phyloP scores from a whole-genome alignment of 306 rosid genomes.

The Lathyrus sativus region DNA sequence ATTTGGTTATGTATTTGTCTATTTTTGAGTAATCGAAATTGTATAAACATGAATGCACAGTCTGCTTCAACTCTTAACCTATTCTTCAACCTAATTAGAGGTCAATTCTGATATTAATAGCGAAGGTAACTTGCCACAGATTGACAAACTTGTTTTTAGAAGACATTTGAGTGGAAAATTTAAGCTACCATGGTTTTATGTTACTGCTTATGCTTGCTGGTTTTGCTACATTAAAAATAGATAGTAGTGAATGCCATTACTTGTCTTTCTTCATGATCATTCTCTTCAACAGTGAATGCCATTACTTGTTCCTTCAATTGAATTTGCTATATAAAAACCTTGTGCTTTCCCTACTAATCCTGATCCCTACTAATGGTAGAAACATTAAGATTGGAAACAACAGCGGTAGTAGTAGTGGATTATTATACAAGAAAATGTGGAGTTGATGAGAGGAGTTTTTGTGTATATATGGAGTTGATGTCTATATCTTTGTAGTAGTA shows the following conservation, averaged over 20 bases:
- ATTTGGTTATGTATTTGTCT: background rate
- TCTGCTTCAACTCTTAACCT: too few relatives aligned
- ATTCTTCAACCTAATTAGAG: too few relatives aligned
- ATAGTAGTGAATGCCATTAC: conserved; percentile 9
- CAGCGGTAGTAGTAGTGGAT: background rate
- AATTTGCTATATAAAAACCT: conserved; percentile 71
- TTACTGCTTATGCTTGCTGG: too few relatives aligned
- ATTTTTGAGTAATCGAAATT: too few relatives aligned
- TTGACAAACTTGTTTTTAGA: too few relatives aligned
- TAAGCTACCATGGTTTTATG: too few relatives aligned
- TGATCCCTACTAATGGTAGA: conserved; percentile 49
- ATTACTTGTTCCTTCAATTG: conserved; percentile 70
- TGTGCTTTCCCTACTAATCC: conserved; percentile 80
- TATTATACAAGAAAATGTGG: conserved; percentile 28
- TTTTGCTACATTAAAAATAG: too few relatives aligned
- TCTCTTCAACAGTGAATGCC: conserved; percentile 74
- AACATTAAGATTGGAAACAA: background rate
- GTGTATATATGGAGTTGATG: conserved; percentile 13
- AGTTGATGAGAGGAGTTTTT: conserved; percentile 43
- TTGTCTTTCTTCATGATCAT: conserved; percentile 53
- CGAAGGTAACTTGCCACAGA: too few relatives aligned
- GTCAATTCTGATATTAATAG: too few relatives aligned
- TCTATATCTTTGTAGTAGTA: conserved; percentile 25
- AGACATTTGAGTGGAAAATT: too few relatives aligned
- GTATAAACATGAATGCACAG: too few relatives aligned